Evolutionary conservation across 2,329 filamentous ascomycete species (phyloP), one percentile per base, ranked within the genome.

Genomic region (Aspergillus eucalypticola): DNA sequence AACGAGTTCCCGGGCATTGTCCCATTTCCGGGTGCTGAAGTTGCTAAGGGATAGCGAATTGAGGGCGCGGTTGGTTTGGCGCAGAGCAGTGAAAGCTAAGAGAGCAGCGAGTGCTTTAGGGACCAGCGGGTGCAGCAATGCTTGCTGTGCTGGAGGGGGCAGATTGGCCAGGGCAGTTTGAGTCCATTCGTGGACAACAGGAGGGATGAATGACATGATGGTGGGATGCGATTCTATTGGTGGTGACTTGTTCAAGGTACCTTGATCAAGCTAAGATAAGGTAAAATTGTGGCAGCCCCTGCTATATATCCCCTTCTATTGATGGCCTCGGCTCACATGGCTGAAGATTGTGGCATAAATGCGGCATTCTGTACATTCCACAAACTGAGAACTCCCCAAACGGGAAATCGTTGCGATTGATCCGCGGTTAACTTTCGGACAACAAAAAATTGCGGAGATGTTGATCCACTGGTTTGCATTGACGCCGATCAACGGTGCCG

Each of bases 1-100:
- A 5, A 77, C 69, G 17, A 78, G 56, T 63, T 78, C 76, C 25
- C 64, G 65, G 10, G 61, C 51, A 1, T 64, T 25, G 11, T 69
- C 52, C 71, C 72, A 76, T 29, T 61, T 66, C 3, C 66, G 59
- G 5, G 63, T 65, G 52, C 58, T 23, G 15, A 65, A 75, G 41
- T 74, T 75, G 56, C 77, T 74, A 0, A 69, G 32, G 0, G 66
- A 60, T 68, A 72, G 68, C 53, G 66, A 64, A 10, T 67, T 68
- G n/a, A 76, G 55, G 3, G 60, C 57, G 23, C 67, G 64, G 61
- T 75, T 77, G 44, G 70, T 60, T 6, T 67, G 64, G 42, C 69
- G 69, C 42, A 74, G 13, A 0, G 71, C n/a, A 3, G 63, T 62
- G 5, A 73, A 54, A 0, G 70, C 68, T 15, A 71, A 29, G 2